Base-by-base conservation (phyloP, 257 asterid species). In the Eustoma russellianum region DNA sequence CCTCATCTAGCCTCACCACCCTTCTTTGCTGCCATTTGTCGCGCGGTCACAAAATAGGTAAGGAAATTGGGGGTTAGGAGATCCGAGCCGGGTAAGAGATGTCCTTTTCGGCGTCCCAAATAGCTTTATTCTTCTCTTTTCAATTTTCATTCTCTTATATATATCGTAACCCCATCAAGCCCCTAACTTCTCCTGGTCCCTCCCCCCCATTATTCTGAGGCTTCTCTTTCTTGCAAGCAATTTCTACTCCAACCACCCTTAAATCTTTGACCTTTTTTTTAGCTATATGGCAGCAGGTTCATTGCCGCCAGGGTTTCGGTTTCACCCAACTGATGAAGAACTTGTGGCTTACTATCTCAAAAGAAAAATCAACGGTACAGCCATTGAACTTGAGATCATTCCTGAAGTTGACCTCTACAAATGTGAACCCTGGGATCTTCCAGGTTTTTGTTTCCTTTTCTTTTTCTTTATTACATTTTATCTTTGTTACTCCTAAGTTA, bases 401-500 rank as follows among this genome's bases (percentile, higher is more conserved):
- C 95, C 98, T 5, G 97, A 91, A 70, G 90, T 91, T 60, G 98
- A 92, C 81, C 98, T 92, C 65, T 92, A 92, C 79, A 92, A 92
- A 68, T 92, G 98, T 66, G 98, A 92, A 47, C 98, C 98, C 33
- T 92, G 98, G 98, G 98, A 92, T 55, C 69, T 92, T 59, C 98
- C 98, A 71, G 98, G 98, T 50, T 35, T 19, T 57, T 6, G 6
- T 15, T 13, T n/a, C 10, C 15, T 6, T 46, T 15, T 46, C 28
- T 0, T 55, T 6, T 6, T 41, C 60, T 41, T 41, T 38, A 12
- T 17, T 17, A 19, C 33, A 17, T 48, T 30, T 1, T 4, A 33
- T 33, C 10, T 46, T 17, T 11, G 41, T 11, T 14, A 1, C 7
- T 24, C 19, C 9, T 30, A 48, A 18, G 19, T 13, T 48, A 13